Base-by-base conservation (phyloP, 257 asterid genomes). In the Voacanga thouarsii region DNA sequence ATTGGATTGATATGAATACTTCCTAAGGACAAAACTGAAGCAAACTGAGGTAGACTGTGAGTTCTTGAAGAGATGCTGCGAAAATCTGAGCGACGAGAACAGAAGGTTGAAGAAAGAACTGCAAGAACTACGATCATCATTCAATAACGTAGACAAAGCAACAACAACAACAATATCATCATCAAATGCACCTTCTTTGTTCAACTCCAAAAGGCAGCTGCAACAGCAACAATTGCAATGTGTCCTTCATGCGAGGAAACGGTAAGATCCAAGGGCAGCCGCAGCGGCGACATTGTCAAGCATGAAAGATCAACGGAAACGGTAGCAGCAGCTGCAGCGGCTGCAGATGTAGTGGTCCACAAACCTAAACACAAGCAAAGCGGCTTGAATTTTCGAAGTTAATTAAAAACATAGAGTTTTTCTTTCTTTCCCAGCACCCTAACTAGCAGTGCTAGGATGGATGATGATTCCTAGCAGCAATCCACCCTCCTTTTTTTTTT, bases 1-100 rank as follows among this genome's bases (percentile, higher is more conserved):
- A 11, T 51, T 60, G 19, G 39, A 64, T 79, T 18, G 6, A 57
- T 1, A 59, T 57, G 18, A 2, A 49, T 57, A 69, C 50, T 72
- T 73, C 75, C 72, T 78, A 80, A 91, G 98, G 91, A 93, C 95
- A 0, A 93, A 93, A 79, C 76, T 91, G 91, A 93, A 93, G 90
- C 94, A 91, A 78, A 93, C 94, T 0, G 96, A 91, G 86, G 84
- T 91, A 18, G 94, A 91, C 65, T 86, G 89, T 75, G 94, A 88
- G 74, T 84, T 83, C 41, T 70, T 92, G 88, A 93, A 88, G 90
- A 93, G 87, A 45, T 81, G 85, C 37, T 93, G 93, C 70, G 90
- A 88, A 37, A 86, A 79, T 76, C 51, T 91, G 51, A 79, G 63
- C 30, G 89, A 91, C 9, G 97, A 93, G 68, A 91, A 91, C 5